phyloP scores from a whole-genome alignment of 192 early-diverging fungal genomes.

The Mortierella claussenii region DNA sequence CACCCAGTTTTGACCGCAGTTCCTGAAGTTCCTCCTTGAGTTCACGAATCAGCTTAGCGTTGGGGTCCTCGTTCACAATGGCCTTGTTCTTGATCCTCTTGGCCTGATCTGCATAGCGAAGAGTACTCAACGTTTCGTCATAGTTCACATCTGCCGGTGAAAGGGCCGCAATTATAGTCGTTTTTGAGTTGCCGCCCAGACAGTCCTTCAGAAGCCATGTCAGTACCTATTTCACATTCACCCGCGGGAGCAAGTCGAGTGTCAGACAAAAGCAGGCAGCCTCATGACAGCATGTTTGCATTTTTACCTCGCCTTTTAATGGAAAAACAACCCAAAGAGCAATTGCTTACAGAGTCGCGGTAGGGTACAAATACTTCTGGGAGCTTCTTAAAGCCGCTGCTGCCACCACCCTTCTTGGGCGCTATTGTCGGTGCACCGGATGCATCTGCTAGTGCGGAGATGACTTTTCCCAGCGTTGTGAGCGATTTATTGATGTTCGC shows the following conservation, averaged over 20 bases:
- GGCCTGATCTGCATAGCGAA: constrained; percentile 92
- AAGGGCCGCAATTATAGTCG: constrained; percentile 82
- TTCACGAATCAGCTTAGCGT: constrained; percentile 81
- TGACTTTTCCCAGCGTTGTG: constrained; percentile 93
- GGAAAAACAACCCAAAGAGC: too few relatives aligned
- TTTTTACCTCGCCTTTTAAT: too few relatives aligned
- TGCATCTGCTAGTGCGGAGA: constrained; percentile 86
- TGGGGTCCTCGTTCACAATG: constrained; percentile 90
- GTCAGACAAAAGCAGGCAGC: background rate
- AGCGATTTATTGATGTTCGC: constrained; percentile 96
- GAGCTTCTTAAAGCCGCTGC: too few relatives aligned
- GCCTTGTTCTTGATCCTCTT: constrained; percentile 93
- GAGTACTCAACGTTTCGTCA: constrained; percentile 83
- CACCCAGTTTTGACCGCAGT: constrained; percentile 68
- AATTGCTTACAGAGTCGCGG: constrained; percentile 89
- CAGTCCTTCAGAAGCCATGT: constrained; percentile 90
- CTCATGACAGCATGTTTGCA: background rate
- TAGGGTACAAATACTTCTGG: constrained; percentile 83
- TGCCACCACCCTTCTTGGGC: constrained; percentile 53
- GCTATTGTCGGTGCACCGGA: constrained; percentile 50
- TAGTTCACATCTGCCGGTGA: constrained; percentile 75
- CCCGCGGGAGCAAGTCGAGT: background rate
- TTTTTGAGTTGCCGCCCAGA: constrained; percentile 86
- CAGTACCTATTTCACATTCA: constrained; percentile 60
- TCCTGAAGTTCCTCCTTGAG: constrained; percentile 82